Conservation (phyloP, 306 rosid genomes). For the Corylus heterophylla region DNA sequence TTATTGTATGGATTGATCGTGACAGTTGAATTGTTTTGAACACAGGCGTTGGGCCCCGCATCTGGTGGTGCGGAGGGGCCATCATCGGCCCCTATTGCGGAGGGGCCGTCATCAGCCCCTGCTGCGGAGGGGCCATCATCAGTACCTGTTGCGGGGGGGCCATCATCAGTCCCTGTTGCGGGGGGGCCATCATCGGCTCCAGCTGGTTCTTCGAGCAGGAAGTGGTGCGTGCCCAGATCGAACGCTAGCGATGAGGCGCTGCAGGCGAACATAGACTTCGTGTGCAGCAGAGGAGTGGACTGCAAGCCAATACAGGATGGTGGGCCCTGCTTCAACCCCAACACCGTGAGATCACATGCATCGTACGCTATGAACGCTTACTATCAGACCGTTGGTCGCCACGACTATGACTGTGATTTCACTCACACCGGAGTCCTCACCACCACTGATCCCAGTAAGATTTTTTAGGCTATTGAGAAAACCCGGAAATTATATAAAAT, state of each 20-base stretch:
- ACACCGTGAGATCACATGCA: conserved; percentile 51
- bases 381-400: conserved; percentile 52
- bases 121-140: background rate
- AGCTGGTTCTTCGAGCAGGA: background rate
- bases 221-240: conserved; percentile 50
- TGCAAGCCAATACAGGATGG: conserved; percentile 45
- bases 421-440: conserved; percentile 57
- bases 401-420: conserved; percentile 59
- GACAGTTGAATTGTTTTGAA: background rate
- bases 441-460: conserved; percentile 62
- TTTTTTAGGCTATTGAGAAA: background rate
- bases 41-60: conserved; percentile 25
- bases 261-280: conserved; percentile 55
- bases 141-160: background rate
- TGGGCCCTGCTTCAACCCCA: conserved; percentile 53
- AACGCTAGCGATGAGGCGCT: conserved; percentile 34
- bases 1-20: background rate
- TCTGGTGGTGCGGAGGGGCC: background rate
- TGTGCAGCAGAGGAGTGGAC: conserved; percentile 48
- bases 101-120: background rate
- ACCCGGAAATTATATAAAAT: background rate
- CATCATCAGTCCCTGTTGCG: background rate
- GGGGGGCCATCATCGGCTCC: background rate
- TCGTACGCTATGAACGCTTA: conserved; percentile 60
- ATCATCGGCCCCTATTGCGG: background rate